Evolutionary conservation across 805 yeast species (phyloP).

Genomic region (Suhomyces faveliae): DNA sequence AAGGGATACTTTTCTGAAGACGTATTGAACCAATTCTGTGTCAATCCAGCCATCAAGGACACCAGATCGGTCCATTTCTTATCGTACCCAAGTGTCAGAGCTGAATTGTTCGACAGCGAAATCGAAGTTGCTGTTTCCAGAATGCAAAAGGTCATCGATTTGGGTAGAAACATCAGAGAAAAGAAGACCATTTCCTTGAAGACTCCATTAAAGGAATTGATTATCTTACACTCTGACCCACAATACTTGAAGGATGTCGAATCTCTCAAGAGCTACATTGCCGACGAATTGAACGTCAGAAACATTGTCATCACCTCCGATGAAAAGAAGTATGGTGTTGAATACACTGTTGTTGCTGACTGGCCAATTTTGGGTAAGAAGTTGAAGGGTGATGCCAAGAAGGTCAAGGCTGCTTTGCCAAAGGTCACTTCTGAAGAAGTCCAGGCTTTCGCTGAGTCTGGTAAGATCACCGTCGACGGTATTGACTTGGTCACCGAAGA

Average conservation of each 20-base stretch:
- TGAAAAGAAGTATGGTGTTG: constrained; percentile 88
- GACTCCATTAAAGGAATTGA: constrained; percentile 87
- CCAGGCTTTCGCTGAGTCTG: constrained; percentile 65
- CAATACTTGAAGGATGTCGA: constrained; percentile 75
- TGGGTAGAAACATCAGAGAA: constrained; percentile 96
- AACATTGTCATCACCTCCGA: constrained; percentile 84
- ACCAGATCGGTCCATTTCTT: constrained; percentile 89
- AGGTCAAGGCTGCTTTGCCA: constrained; percentile 93
- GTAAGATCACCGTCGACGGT: constrained; percentile 83
- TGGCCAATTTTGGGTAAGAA: constrained; percentile 99
- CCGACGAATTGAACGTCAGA: constrained; percentile 91
- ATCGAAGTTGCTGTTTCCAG: constrained; percentile 88
- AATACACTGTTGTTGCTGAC: constrained; percentile 93
- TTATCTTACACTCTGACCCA: constrained; percentile 78
- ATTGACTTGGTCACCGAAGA: constrained; percentile 86
- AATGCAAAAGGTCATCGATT: constrained; percentile 95
- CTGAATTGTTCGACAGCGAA: constrained; percentile 74
- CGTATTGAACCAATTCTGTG: constrained; percentile 44
- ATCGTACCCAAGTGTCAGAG: constrained; percentile 80
- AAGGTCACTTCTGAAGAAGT: constrained; percentile 77
- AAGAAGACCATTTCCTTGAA: constrained; percentile 90
- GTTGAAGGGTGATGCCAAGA: constrained; percentile 88
- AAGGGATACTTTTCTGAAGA: constrained; percentile 59
- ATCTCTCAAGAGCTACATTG: constrained; percentile 72
- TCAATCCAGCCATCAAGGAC: constrained; percentile 51